Base-by-base conservation (phyloP, 2,329 filamentous ascomycete genomes). In the Cadophora malorum region DNA sequence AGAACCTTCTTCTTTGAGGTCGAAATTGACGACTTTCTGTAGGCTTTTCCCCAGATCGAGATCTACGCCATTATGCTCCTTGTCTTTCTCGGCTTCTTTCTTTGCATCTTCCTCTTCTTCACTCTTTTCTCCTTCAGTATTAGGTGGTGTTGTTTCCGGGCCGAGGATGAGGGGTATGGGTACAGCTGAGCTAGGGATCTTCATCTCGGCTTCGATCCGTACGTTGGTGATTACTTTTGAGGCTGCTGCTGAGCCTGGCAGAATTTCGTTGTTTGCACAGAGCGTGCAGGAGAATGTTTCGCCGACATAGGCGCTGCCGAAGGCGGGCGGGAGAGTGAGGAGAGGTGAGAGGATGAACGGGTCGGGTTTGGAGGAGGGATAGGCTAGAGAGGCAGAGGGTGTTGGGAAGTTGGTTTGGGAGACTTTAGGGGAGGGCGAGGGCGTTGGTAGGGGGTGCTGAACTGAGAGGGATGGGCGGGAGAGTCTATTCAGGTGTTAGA, bases 231-330 rank as follows among this genome's bases (percentile, higher is more conserved):
- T 89, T 25, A 71, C 75, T 64, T 83, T 83, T n/a, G 23, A 8
- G 71, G 84, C 69, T 5, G 71, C 49, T 0, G 77, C 70, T 50
- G 73, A 61, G 56, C 81, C 81, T 69, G 81, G 79, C 8, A 79
- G 74, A 1, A 89, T 80, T 76, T 98, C 95, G 78, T 97, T 95
- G 82, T 97, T 97, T n/a, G 92, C 94, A 81, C 94, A 97, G 25
- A 98, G 85, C 1, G 95, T 97, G 80, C 96, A 99, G 71, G 91
- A 90, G 80, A 99, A 98, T 0, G 91, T 93, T 82, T 98, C 94
- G 74, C 96, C 96, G 23, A 98, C 95, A 79, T 97, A 97, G 9
- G 95, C 94, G 14, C 93, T 95, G 55, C 94, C 95, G 79, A 99
- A 98, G 0, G 93, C 91, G 19, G 94, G 90, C 10, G 96, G 95